These are phyloP conservation scores for Yamadazyma friedrichii DNA, from an alignment of 1,139 yeast species.

Conservation along the genomic window DNA sequence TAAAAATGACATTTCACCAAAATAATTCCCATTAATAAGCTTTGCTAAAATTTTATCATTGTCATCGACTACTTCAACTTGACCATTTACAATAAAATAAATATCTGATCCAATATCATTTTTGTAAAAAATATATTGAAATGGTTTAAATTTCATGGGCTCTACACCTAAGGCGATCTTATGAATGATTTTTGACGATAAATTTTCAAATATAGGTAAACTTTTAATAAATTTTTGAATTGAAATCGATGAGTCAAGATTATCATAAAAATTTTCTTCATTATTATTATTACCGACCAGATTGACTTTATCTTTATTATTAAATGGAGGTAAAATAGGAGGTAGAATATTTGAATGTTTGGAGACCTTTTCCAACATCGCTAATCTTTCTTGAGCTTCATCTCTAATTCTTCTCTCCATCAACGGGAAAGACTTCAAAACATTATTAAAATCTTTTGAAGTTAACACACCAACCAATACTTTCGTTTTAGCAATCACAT, in stretches of 20 bases:
- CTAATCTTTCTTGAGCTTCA: constrained; percentile 75
- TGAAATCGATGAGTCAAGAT: constrained; percentile 48
- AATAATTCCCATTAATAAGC: constrained; percentile 60
- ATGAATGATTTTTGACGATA: constrained; percentile 60
- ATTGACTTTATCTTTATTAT: not conserved
- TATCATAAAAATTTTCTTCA: constrained; percentile 8
- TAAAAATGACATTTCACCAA: constrained; percentile 76
- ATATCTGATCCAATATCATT: constrained; percentile 63
- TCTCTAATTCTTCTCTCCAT: constrained; percentile 70
- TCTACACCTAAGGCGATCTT: constrained; percentile 63
- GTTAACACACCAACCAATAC: constrained; percentile 69
- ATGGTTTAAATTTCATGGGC: constrained; percentile 51
- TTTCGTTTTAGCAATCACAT: constrained; percentile 68
- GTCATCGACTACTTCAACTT: constrained; percentile 61
- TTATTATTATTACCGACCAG: not conserved
- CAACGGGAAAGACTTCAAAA: constrained; percentile 59
- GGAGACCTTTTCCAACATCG: constrained; percentile 63
- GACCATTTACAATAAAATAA: constrained; percentile 65
- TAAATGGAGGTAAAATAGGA: constrained; percentile 5
- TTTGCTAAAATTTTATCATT: constrained; percentile 45
- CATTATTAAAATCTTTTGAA: constrained; percentile 58
- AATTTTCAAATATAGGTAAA: constrained; percentile 55
- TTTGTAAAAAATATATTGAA: constrained; percentile 58
- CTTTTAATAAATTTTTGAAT: constrained; percentile 57
- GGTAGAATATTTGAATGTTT: constrained; percentile 18